Conservation (phyloP, 1,284 basidiomycete species). For the Coriolopsis trogii region DNA sequence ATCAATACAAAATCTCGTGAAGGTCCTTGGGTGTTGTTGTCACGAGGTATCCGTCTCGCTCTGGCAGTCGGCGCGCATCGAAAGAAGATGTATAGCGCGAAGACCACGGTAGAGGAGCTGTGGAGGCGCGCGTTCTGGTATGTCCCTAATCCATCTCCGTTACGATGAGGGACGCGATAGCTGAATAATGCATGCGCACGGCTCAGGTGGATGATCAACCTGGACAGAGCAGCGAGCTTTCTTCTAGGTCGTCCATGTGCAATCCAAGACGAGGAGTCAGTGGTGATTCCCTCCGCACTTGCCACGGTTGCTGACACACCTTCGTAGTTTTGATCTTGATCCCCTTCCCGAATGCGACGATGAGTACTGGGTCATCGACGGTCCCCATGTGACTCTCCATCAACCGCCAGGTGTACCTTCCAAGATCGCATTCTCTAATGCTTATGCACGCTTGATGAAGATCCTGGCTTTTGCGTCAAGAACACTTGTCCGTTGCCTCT, state of each 20-base stretch:
- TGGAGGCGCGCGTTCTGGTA: slow-evolving; percentile 78
- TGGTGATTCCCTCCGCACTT: slow-evolving; percentile 3
- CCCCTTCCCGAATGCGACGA: slow-evolving; percentile 64
- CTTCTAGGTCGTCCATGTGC: slow-evolving; percentile 79
- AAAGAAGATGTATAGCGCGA: slow-evolving; percentile 35
- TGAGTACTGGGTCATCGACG: slow-evolving; percentile 57
- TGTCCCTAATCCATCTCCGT: background rate
- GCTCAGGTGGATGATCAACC: too few relatives aligned
- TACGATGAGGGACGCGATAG: too few relatives aligned
- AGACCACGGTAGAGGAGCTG: slow-evolving; percentile 43
- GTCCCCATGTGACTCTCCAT: slow-evolving; percentile 44
- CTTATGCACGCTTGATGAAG: slow-evolving; percentile 53
- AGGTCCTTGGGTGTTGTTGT: slow-evolving; percentile 52
- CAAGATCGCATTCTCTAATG: slow-evolving; percentile 49
- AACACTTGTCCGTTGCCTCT: slow-evolving; percentile 45
- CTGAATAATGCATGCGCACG: too few relatives aligned
- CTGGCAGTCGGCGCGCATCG: slow-evolving; percentile 47
- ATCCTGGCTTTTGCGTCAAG: slow-evolving; percentile 56
- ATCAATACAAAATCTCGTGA: slow-evolving; percentile 47
- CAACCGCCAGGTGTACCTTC: slow-evolving; percentile 49
- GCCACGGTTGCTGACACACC: background rate
- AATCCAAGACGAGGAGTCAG: slow-evolving; percentile 85
- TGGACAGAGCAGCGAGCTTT: slow-evolving; percentile 69
- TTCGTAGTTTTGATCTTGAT: slow-evolving; percentile 56
- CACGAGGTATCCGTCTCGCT: slow-evolving; percentile 53